Evolutionary conservation across 2,329 filamentous ascomycete genomes (phyloP), one percentile per base, ranked within the genome.

Genomic region (Cladosporium colombiae): DNA sequence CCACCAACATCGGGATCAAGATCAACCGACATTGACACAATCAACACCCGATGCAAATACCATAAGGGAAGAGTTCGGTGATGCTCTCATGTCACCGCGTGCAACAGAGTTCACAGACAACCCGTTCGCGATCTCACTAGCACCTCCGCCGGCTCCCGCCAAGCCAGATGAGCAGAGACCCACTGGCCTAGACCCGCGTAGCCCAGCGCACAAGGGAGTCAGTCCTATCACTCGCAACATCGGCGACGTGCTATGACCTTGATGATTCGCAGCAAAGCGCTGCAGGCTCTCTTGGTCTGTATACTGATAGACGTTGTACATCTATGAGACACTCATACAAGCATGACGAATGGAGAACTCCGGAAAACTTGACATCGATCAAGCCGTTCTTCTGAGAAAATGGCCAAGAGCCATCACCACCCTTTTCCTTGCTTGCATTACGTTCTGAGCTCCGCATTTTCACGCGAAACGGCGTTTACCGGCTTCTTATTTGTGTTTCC

Each of bases 211-310:
- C 14, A 87, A 86, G 72, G 90, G 91, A 46, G 89, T 90, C 75
- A 88, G 87, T 66, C 89, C 91, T 3, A 93, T 94, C 67, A 87
- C 88, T 61, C 84, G 91, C 65, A 93, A 89, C 66, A 94, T 94
- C 72, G 89, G 91, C 75, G 90, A 93, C 73, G 82, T 92, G 61
- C 81, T 93, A 77, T 93, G 83, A 84, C 44, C 31, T 33, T 7
- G 52, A 55, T 11, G 14, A 55, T 21, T 10, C 16, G n/a, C 52
- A 33, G 52, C 52, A 33, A n/a, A 13, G 8, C 8, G 29, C 52
- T 55, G 52, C 18, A 29, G n/a, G 27, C 27, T 55, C 52, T 53
- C 50, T 53, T 29, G 29, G 27, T n/a, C 50, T n/a, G 16, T 11
- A 29, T n/a, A 29, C 25, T 29, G 50, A 29, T 29, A 53, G 23